Conservation (phyloP, 148 eudicot species). For the Vaccinium myrtillus region DNA sequence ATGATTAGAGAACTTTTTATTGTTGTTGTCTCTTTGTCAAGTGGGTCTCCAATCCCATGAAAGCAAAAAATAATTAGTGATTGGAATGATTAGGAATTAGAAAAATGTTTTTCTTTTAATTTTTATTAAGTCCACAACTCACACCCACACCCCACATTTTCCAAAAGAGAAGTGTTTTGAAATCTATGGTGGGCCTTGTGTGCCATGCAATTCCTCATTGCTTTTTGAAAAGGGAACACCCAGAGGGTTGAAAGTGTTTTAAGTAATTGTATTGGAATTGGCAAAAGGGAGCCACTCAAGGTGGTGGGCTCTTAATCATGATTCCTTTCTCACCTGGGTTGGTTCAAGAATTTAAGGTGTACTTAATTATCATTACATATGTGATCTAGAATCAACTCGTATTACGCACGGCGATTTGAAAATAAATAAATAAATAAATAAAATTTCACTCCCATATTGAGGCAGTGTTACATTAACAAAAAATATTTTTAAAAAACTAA, state of each 20-base stretch:
- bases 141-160: not conserved
- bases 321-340: slow-evolving; percentile 19
- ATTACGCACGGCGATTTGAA: no score
- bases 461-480: no score
- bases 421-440: no score
- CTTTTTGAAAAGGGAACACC: slow-evolving; percentile 19
- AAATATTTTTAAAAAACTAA: no score
- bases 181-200: slow-evolving; percentile 15
- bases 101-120: not conserved
- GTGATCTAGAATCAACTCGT: no score
- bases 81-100: slow-evolving; percentile 20
- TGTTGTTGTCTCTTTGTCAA: slow-evolving; percentile 3
- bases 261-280: slow-evolving; percentile 6
- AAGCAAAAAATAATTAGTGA: slow-evolving; percentile 15
- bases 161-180: not conserved
- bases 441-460: no score
- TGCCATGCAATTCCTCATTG: slow-evolving; percentile 11
- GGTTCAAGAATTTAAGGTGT: not conserved
- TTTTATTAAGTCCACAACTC: not conserved
- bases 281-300: slow-evolving; percentile 16
- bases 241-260: slow-evolving; percentile 10
- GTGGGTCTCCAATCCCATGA: slow-evolving; percentile 32
- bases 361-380: not conserved
- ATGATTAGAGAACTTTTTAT: slow-evolving; percentile 4
- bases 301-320: slow-evolving; percentile 14